These are phyloP conservation scores for Nitzschia sp. DNA, from an alignment of 108 stramenopile genomes.

Conservation along the genomic window DNA sequence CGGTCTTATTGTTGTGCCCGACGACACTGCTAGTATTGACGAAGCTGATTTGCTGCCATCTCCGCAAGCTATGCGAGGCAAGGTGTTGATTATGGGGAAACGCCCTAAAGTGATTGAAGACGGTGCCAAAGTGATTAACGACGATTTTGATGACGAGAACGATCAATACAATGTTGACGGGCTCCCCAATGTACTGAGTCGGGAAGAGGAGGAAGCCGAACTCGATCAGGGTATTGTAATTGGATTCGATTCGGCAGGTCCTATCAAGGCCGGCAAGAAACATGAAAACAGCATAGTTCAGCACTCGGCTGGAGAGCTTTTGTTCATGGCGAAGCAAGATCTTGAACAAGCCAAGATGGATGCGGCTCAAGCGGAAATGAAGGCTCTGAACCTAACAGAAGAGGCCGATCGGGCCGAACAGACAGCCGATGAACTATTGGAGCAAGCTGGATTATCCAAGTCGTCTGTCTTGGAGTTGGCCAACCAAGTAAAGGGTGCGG, in stretches of 20 bases:
- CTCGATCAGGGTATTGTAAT: slow-evolving; percentile 48
- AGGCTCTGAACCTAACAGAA: slow-evolving; percentile 39
- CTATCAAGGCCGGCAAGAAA: slow-evolving; percentile 37
- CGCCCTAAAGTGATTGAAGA: slow-evolving; percentile 44
- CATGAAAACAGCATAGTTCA: slow-evolving; percentile 20
- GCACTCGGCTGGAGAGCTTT: slow-evolving; percentile 33
- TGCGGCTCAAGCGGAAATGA: slow-evolving; percentile 36
- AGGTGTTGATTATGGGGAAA: slow-evolving; percentile 82
- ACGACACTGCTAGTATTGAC: slow-evolving; percentile 30
- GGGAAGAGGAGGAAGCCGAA: slow-evolving; percentile 55
- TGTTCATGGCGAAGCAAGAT: slow-evolving; percentile 38
- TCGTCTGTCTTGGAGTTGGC: slow-evolving; percentile 21
- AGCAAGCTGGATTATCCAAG: slow-evolving; percentile 32
- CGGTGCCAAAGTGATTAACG: slow-evolving; percentile 59
- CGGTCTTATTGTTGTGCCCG: slow-evolving; percentile 49
- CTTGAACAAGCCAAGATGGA: slow-evolving; percentile 24
- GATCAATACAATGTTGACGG: slow-evolving; percentile 30
- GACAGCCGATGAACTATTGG: slow-evolving; percentile 33
- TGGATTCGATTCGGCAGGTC: slow-evolving; percentile 64
- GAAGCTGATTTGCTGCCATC: slow-evolving; percentile 58
- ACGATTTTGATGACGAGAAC: slow-evolving; percentile 83
- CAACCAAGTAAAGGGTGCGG: slow-evolving; percentile 16
- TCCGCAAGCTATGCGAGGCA: slow-evolving; percentile 73
- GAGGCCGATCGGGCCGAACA: slow-evolving; percentile 46
- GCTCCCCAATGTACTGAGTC: slow-evolving; percentile 18